A percentile compares a stretch with the other conserved stretches of the same genome.
phyloP scores from a whole-genome alignment of 139 green algal species.

The Micractinium conductrix region DNA sequence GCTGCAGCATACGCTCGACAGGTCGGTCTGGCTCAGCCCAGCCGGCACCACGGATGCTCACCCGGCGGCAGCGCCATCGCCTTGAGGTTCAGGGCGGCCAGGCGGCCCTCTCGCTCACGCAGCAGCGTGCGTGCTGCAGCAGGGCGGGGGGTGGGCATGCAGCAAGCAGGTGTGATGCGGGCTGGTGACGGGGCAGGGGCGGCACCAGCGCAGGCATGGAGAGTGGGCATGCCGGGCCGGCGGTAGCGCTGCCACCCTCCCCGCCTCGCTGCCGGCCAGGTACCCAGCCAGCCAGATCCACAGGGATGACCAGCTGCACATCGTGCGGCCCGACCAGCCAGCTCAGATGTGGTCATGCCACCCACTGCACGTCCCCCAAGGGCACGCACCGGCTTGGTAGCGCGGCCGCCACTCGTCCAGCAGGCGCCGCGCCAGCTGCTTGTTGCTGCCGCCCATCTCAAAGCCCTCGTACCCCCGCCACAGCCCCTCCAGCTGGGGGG shows the following conservation, averaged over 20 bases:
- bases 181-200: not conserved
- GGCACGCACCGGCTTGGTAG: slow-evolving; percentile 69
- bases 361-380: no score
- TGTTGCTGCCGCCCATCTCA: slow-evolving; percentile 71
- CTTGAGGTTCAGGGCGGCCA: slow-evolving; percentile 58
- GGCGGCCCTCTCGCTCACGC: slow-evolving; percentile 53
- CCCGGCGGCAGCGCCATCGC: slow-evolving; percentile 73
- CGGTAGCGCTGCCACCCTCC: not conserved
- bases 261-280: no score
- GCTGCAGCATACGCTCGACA: no score
- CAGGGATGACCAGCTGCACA: no score
- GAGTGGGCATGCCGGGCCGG: not conserved
- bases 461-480: slow-evolving; percentile 92
- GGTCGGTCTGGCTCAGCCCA: no score
- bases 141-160: not conserved
- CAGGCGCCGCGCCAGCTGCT: slow-evolving; percentile 64
- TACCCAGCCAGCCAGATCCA: no score
- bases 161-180: not conserved
- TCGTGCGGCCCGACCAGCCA: no score
- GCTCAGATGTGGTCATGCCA: no score
- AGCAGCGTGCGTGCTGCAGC: slow-evolving; percentile 47
- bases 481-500: slow-evolving; percentile 75
- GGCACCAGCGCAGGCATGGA: not conserved
- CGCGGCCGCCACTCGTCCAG: slow-evolving; percentile 85
- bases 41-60: no score